Evolutionary conservation across 2,329 filamentous ascomycete genomes (phyloP), one percentile per base, ranked within the genome.

Genomic region (Colletotrichum cordylinicola): DNA sequence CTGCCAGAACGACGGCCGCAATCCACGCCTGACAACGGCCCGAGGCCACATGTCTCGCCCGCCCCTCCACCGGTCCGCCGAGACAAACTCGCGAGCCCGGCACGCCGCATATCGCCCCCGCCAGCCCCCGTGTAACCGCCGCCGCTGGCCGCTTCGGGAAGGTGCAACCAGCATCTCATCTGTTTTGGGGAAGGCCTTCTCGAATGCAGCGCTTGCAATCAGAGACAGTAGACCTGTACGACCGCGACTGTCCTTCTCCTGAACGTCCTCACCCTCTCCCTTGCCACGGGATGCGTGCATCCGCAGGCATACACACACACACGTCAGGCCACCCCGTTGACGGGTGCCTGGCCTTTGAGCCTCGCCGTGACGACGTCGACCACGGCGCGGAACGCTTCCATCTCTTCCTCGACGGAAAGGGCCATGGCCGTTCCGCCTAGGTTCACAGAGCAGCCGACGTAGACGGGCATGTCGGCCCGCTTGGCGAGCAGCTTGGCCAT

Each of bases 351-450:
- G 1, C 43, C 29, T 74, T 85, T 81, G 61, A 94, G 83, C 79
- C 91, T 88, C 58, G 86, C 86, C 82, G 93, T 86, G 16, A 96
- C 90, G 62, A 94, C 91, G 74, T 94, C 90, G 37, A 96, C 92
- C 55, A 98, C 92, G 78, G 90, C 90, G 80, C 91, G 92, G 80
- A 98, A 93, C 0, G 94, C 95, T 82, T 96, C 95, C 92, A 98
- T 96, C 86, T 98, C 96, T 87, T 98, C 97, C 82, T 98, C 96
- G 8, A 96, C 92, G 0, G 92, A 94, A 24, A 95, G 94, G 12
- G 95, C 95, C 80, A 96, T 91, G 3, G 93, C 94, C 8, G 93
- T 90, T 80, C 89, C 92, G 16, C 91, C 91, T 78, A 98, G 92
- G 79, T 93, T 95, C 80, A 98, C 92, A 39, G 96, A 98, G 82